Base-by-base conservation (phyloP, 2,329 filamentous ascomycete genomes). In the Escovopsis sp. region DNA sequence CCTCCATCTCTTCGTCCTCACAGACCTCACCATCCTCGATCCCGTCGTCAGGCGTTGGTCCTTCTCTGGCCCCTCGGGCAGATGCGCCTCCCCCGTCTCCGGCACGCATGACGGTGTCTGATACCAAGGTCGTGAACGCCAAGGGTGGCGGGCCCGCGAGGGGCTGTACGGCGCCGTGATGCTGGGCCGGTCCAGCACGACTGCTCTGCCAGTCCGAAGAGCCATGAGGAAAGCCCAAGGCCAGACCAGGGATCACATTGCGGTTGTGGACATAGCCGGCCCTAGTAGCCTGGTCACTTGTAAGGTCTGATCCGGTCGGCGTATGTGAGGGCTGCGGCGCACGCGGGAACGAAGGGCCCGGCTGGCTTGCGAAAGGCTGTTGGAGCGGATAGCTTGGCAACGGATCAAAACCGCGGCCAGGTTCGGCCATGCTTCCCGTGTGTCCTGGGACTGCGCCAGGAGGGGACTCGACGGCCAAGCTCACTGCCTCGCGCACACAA, bases 1-100 rank as follows among this genome's bases (percentile, higher is more conserved):
- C 68, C 34, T 74, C 68, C 33, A 68, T 64, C 45, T 79, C n/a
- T n/a, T n/a, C 75, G 14, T 66, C 70, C 46, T 88, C 83, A 42
- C 74, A 81, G 21, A 90, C 53, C 52, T 92, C 84, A 13, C 80
- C 82, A 47, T 92, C 83, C 48, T 90, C 82, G 32, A 48, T 44
- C 3, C 36, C 45, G 27, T 48, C 47, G 6, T 44, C 43, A 21
- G 42, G 41, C 9, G 25, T 35, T 5, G n/a, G 19, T 6, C 26
- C 31, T 6, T 21, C 8, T 25, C 21, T 25, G 21, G 35, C n/a
- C n/a, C 21, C 21, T 25, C 21, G 21, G 7, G 4, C 9, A 8
- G 8, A 25, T 25, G 21, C 9, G 8, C 11, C 21, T 25, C 21
- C 11, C n/a, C n/a, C n/a, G n/a, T n/a, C n/a, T n/a, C n/a, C 36